phyloP scores from a whole-genome alignment of 345 rosid genomes.

The Eucalyptus leucophloia region DNA sequence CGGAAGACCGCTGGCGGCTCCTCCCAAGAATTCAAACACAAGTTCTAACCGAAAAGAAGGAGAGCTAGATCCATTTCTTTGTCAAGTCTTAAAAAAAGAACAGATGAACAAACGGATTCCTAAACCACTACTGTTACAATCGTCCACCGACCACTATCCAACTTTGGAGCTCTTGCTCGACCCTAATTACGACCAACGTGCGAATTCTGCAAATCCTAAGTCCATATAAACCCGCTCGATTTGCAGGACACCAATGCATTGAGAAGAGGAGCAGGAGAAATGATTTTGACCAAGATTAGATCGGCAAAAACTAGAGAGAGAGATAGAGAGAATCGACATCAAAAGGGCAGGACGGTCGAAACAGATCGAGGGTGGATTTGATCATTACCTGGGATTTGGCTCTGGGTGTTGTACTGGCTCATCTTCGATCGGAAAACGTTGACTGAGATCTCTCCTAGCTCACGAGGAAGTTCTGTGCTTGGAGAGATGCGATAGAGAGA shows the following conservation, averaged over 20 bases:
- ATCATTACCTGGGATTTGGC: constrained; percentile 8
- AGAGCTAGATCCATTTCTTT: neutral
- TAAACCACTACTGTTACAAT: neutral
- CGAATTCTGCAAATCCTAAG: neutral
- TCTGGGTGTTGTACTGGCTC: constrained; percentile 12
- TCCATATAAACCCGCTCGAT: neutral
- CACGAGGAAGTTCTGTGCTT: neutral
- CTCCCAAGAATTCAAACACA: neutral
- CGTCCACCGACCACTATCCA: neutral
- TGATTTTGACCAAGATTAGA: neutral
- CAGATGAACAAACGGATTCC: neutral
- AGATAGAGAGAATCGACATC: neutral
- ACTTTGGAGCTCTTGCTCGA: neutral
- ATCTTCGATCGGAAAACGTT: neutral
- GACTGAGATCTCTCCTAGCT: neutral
- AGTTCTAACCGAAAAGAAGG: neutral
- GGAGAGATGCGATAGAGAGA: neutral
- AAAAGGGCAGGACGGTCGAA: neutral
- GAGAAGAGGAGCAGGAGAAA: neutral
- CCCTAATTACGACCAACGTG: neutral
- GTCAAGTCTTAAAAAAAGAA: neutral
- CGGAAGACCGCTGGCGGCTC: too few relatives aligned
- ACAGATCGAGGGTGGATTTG: neutral
- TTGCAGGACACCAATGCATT: too few relatives aligned
- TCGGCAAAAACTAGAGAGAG: neutral